Base-by-base conservation (phyloP, 1,284 basidiomycete species). In the Amylostereum areolatum region DNA sequence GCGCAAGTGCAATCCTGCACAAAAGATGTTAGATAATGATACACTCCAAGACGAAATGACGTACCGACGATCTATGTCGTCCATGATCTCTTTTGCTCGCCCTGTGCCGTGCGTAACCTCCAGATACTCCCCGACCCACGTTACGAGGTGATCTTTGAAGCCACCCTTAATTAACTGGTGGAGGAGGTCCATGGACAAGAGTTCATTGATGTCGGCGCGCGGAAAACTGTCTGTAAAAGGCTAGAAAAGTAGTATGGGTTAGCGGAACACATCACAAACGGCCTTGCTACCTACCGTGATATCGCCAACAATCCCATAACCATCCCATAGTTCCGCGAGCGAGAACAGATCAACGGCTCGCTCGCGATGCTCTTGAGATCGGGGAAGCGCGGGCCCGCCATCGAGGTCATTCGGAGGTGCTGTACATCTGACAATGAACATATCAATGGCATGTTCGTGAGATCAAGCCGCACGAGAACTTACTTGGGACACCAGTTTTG, bases 91-190 rank as follows among this genome's bases (percentile, higher is more conserved):
- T 5, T 51, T 11, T 7, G 60, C 63, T 1, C 35, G 43, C 7
- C 52, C 50, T 11, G 48, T 48, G 0, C 47, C 35, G 46, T 66
- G 48, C 0, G 25, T 34, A 5, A 54, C 6, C 5, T 55, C 12
- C 1, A 70, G 29, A 47, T 68, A 70, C 3, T 65, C 55, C 2
- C 46, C 47, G 0, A 66, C 59, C 70, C 69, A 73, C 6, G 49
- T 52, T 1, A 70, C 60, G 2, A 71, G 54, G 48, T 70, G 68
- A 50, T 70, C 68, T 49, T 70, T 70, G 56, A 69, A 68, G 3
- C 60, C 54, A 0, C 66, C 67, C 49, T 69, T 69, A 53, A 66
- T 69, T 29, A 71, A 25, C 46, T 72, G 68, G 51, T 73, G 69
- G 1, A 73, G 65, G 4, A 70, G 51, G 50, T 73, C 66, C 4